Evolutionary conservation across 2,329 filamentous ascomycete genomes (phyloP).

Genomic region (Aspergillus sp.): DNA sequence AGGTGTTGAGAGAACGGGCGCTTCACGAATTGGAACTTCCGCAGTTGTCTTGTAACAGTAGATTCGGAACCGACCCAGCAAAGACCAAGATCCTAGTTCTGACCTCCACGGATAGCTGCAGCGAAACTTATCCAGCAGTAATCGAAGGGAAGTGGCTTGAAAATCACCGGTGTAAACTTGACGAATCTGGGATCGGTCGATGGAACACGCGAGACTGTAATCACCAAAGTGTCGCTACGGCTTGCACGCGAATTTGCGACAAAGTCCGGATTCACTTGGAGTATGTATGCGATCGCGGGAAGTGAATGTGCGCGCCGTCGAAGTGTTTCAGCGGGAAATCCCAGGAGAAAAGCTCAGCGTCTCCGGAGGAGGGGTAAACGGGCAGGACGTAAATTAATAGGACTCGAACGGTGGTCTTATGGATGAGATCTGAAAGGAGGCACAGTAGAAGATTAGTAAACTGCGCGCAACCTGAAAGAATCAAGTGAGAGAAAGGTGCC

Average conservation of each 20-base stretch:
- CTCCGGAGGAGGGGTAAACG: conserved; percentile 1
- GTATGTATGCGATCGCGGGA: not conserved
- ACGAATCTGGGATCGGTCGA: not conserved
- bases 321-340: conserved; percentile 4
- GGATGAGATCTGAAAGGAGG: not conserved
- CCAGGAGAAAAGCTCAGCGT: not conserved
- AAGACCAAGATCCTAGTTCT: conserved; percentile 16
- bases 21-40: not conserved
- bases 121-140: not conserved
- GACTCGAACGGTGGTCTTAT: conserved; percentile 1
- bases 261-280: not conserved
- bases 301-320: not conserved
- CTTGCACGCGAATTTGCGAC: not conserved
- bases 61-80: conserved; percentile 1
- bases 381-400: not conserved
- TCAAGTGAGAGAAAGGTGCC: not conserved
- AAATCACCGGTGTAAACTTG: not conserved
- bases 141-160: not conserved
- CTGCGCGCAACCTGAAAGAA: not conserved
- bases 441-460: not conserved
- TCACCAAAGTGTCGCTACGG: conserved; percentile 1
- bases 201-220: not conserved
- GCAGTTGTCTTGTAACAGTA: not conserved
- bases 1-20: not conserved
- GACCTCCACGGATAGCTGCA: conserved; percentile 17